Percentiles rank a stretch among this genome's conserved stretches.
Conservation (phyloP, 495 filamentous ascomycete species). For the Hyaloscypha bicolor region DNA sequence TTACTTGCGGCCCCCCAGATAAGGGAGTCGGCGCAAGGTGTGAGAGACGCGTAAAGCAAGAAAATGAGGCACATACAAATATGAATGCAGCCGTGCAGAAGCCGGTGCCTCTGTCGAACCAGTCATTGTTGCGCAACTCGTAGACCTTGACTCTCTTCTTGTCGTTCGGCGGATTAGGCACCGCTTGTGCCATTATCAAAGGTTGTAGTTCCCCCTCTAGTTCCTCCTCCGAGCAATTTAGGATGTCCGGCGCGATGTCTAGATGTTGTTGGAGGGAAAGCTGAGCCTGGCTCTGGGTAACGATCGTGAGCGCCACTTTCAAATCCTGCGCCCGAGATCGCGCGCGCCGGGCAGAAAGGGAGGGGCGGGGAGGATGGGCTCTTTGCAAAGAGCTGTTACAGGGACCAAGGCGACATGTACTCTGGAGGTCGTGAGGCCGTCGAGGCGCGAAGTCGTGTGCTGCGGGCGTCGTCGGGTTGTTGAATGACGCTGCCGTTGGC, state of each 20-base stretch:
- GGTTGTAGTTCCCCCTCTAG: conserved; percentile 37
- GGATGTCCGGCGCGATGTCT: conserved; percentile 28
- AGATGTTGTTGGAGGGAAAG: conserved; percentile 32
- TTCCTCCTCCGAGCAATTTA: conserved; percentile 28
- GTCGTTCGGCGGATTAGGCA: conserved; percentile 76
- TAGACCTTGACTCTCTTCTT: conserved; percentile 99
- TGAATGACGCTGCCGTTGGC: conserved; percentile 9
- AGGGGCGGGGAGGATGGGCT: neutral
- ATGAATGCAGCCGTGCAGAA: conserved; percentile 80
- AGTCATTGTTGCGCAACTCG: conserved; percentile 97
- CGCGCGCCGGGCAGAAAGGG: conserved; percentile 8
- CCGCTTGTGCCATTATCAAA: conserved; percentile 83
- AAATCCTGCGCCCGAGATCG: conserved; percentile 27
- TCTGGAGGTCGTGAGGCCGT: neutral
- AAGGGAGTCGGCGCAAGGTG: neutral
- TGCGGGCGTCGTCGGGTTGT: conserved; percentile 1
- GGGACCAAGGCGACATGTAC: conserved; percentile 18
- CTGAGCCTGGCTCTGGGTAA: conserved; percentile 27
- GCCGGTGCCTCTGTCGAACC: conserved; percentile 96
- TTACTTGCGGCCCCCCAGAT: conserved; percentile 19
- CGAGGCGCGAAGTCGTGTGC: neutral
- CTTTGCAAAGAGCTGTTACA: conserved; percentile 18
- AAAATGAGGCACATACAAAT: conserved; percentile 60
- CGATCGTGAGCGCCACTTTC: conserved; percentile 32
- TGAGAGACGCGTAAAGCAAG: neutral